Evolutionary conservation across 2,329 filamentous ascomycete species (phyloP).

Genomic region (Alternaria burnsii): DNA sequence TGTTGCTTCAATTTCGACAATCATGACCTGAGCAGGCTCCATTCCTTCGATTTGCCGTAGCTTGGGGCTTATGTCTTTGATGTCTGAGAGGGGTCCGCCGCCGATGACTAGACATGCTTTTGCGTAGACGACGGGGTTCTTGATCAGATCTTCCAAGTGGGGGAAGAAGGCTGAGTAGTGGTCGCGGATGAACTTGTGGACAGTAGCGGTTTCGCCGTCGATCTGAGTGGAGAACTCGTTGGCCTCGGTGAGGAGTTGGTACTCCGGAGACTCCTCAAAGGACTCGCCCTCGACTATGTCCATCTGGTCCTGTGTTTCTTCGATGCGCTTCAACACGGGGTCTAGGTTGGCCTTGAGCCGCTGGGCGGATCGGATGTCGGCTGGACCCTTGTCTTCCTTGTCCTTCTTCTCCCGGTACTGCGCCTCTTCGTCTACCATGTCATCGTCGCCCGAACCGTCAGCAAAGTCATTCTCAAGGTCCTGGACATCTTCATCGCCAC

Average conservation of each 20-base stretch:
- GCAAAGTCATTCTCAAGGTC: constrained; percentile 50
- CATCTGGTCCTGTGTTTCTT: constrained; percentile 67
- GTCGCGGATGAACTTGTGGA: constrained; percentile 96
- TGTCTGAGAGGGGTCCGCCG: constrained; percentile 89
- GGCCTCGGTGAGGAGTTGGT: constrained; percentile 85
- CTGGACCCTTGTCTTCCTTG: constrained; percentile 73
- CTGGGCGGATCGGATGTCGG: constrained; percentile 80
- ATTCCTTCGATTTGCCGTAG: constrained; percentile 75
- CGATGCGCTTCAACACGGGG: constrained; percentile 75
- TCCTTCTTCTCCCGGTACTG: constrained; percentile 63
- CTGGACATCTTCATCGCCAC: constrained; percentile 65
- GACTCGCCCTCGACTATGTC: constrained; percentile 76
- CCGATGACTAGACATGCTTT: constrained; percentile 93
- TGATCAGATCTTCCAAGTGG: constrained; percentile 88
- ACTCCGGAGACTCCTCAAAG: constrained; percentile 91
- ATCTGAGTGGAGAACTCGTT: constrained; percentile 92
- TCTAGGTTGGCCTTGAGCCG: constrained; percentile 82
- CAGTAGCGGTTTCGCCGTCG: constrained; percentile 87
- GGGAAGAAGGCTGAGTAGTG: constrained; percentile 95
- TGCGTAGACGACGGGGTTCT: constrained; percentile 92
- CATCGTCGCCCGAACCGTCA: constrained; percentile 59
- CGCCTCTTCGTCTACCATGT: constrained; percentile 69
- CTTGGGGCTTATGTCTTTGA: constrained; percentile 79
- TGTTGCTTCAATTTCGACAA: constrained; percentile 92
- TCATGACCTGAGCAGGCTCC: constrained; percentile 91